Conservation (phyloP, 2,329 filamentous ascomycete genomes). For the Penicillium sp. region DNA sequence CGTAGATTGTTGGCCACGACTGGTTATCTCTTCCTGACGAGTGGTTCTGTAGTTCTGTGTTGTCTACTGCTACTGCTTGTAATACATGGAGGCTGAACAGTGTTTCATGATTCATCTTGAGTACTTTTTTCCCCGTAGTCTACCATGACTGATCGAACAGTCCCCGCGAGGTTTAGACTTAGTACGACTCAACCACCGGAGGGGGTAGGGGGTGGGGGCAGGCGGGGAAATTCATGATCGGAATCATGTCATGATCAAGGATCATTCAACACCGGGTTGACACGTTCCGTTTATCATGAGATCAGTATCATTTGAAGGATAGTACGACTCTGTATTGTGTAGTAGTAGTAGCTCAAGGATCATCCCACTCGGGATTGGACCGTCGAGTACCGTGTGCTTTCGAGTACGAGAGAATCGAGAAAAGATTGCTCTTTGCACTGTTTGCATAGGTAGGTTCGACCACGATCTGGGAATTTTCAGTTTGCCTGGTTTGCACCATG, state of each 20-base stretch:
- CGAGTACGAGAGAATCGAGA: background rate
- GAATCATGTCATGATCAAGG: background rate
- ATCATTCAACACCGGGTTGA: background rate
- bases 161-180: background rate
- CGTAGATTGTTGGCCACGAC: background rate
- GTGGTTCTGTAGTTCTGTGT: too few relatives aligned
- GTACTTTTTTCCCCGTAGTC: too few relatives aligned
- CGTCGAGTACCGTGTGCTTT: background rate
- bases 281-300: background rate
- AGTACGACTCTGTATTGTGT: background rate
- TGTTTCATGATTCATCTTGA: too few relatives aligned
- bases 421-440: background rate
- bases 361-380: background rate
- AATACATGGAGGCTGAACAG: too few relatives aligned
- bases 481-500: conserved; percentile 16
- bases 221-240: background rate
- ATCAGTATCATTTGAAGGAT: background rate
- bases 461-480: background rate
- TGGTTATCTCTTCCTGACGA: too few relatives aligned
- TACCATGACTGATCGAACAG: too few relatives aligned
- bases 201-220: too few relatives aligned
- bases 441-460: background rate
- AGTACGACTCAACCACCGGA: background rate
- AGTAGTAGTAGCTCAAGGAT: background rate
- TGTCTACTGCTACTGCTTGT: too few relatives aligned